These are phyloP conservation scores for Papiliotrema nemorosa DNA, from an alignment of 1,284 basidiomycete species.

Conservation along the genomic window DNA sequence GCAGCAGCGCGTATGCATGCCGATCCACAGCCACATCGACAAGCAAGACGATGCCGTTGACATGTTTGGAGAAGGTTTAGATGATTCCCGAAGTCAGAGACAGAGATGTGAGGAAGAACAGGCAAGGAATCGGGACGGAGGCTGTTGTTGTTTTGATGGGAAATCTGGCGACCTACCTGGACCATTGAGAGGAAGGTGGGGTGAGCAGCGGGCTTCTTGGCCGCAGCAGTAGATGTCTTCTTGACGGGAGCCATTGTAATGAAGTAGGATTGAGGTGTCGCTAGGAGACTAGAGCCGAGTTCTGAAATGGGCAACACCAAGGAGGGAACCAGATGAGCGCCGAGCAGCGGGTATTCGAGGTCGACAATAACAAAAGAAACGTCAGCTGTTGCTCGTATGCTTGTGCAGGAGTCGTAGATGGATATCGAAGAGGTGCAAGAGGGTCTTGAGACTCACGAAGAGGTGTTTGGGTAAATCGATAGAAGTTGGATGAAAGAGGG, in stretches of 20 bases:
- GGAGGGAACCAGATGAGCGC: too few species aligned
- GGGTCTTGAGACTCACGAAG: conserved; percentile 1
- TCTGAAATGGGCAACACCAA: conserved; percentile 1
- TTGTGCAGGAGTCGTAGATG: neutral
- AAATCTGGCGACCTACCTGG: conserved; percentile 42
- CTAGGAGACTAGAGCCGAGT: neutral
- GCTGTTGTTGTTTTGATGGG: neutral
- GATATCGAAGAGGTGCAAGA: conserved; percentile 1
- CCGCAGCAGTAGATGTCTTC: conserved; percentile 30
- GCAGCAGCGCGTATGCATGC: too few species aligned
- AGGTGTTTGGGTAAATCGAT: neutral
- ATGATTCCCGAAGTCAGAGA: too few species aligned
- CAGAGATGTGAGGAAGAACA: too few species aligned
- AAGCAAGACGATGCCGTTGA: too few species aligned
- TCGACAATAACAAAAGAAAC: conserved; percentile 2
- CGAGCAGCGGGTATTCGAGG: too few species aligned
- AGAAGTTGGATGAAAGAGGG: conserved; percentile 2
- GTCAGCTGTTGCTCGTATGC: neutral
- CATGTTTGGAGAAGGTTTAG: too few species aligned
- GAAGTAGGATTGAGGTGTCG: conserved; percentile 7
- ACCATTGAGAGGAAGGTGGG: conserved; percentile 51
- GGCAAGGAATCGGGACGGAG: too few species aligned
- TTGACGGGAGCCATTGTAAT: conserved; percentile 43
- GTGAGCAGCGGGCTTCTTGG: conserved; percentile 43
- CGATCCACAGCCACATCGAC: too few species aligned